Conservation (phyloP, 305 asterid species). For the Fraxinus sp. region DNA sequence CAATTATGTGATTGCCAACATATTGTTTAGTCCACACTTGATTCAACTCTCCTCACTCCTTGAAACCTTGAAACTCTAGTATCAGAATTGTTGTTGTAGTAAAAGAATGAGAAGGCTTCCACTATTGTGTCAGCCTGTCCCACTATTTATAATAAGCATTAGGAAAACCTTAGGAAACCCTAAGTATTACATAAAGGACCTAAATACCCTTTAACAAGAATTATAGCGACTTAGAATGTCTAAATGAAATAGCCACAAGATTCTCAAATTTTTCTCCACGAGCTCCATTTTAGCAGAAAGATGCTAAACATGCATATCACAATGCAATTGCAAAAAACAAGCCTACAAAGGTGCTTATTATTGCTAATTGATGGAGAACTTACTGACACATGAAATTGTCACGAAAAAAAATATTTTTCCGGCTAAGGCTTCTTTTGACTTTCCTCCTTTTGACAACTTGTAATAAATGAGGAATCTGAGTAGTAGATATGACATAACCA, state of each 20-base stretch:
- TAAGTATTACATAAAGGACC: too few relatives aligned
- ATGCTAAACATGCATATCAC: not conserved
- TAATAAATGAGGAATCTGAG: slow-evolving; percentile 81
- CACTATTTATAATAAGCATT: too few relatives aligned
- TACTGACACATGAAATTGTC: slow-evolving; percentile 88
- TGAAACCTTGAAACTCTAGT: not conserved
- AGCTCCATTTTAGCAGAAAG: not conserved
- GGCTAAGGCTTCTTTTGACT: slow-evolving; percentile 68
- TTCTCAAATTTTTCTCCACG: not conserved
- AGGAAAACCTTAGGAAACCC: too few relatives aligned
- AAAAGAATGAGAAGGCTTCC: too few relatives aligned
- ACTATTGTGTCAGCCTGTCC: too few relatives aligned
- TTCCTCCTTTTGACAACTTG: slow-evolving; percentile 83
- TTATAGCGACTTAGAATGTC: not conserved
- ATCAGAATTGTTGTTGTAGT: not conserved
- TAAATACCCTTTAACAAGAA: too few relatives aligned
- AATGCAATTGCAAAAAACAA: slow-evolving; percentile 8
- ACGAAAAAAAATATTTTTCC: slow-evolving; percentile 74
- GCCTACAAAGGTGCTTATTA: not conserved
- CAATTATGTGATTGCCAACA: not conserved
- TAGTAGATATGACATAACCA: slow-evolving; percentile 23
- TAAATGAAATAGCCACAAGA: not conserved
- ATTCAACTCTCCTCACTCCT: not conserved
- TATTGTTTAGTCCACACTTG: not conserved
- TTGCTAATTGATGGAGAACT: slow-evolving; percentile 38